phyloP scores from a whole-genome alignment of 441 rosid genomes.

The Aleurites moluccanus region DNA sequence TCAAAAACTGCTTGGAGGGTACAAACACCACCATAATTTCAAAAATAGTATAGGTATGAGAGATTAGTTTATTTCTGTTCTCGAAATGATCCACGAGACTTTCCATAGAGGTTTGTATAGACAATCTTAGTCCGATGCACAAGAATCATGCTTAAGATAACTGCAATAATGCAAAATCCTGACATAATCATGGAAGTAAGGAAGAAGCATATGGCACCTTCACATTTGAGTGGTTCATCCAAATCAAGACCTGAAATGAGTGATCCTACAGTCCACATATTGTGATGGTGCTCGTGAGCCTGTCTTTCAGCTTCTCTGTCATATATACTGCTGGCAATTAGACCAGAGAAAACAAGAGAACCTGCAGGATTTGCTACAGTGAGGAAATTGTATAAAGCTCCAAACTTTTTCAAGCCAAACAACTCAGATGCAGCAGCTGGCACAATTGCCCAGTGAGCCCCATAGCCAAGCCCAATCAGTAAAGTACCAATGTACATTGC shows the following conservation, averaged over 20 bases:
- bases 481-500: conserved; percentile 82
- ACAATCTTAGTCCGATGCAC: conserved; percentile 75
- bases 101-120: conserved; percentile 75
- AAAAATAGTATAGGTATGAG: background rate
- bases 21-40: conserved; percentile 2
- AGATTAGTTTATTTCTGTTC: conserved; percentile 9
- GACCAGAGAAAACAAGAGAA: conserved; percentile 81
- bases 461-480: conserved; percentile 85
- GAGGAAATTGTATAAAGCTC: conserved; percentile 91
- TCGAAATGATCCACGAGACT: conserved; percentile 41
- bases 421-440: conserved; percentile 95
- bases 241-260: conserved; percentile 29
- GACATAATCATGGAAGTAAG: conserved; percentile 87
- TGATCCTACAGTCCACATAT: conserved; percentile 17
- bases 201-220: conserved; percentile 82
- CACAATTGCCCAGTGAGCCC: conserved; percentile 96
- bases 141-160: conserved; percentile 69
- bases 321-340: conserved; percentile 83
- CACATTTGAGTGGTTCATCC: conserved; percentile 63
- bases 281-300: conserved; percentile 40
- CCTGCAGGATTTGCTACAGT: conserved; percentile 90
- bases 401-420: conserved; percentile 87
- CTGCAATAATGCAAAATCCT: conserved; percentile 69
- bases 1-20: conserved; percentile 11
- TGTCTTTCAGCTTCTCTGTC: conserved; percentile 86